These are phyloP conservation scores for Somion occarium DNA, from an alignment of 1,284 basidiomycete species.

Conservation along the genomic window DNA sequence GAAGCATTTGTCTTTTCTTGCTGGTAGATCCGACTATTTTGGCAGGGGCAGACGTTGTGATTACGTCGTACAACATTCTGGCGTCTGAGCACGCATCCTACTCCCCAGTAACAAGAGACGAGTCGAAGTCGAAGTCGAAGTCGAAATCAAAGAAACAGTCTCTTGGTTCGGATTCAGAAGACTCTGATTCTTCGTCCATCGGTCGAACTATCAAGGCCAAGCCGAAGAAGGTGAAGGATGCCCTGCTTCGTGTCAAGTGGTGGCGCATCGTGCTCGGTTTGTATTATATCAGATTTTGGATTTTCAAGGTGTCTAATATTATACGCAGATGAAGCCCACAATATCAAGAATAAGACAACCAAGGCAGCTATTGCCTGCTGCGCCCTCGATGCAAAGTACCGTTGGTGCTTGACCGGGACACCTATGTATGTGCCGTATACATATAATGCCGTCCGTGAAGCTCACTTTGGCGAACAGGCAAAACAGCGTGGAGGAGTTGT, in stretches of 20 bases:
- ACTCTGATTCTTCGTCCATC: constrained; percentile 35
- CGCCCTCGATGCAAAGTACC: constrained; percentile 71
- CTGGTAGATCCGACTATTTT: constrained; percentile 55
- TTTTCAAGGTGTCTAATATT: background rate
- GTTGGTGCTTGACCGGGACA: constrained; percentile 91
- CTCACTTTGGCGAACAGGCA: constrained; percentile 25
- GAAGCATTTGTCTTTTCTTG: too few relatives aligned
- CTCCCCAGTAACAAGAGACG: constrained; percentile 43
- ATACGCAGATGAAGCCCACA: constrained; percentile 86
- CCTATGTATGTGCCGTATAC: constrained; percentile 61
- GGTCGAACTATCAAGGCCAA: constrained; percentile 37
- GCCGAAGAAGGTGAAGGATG: constrained; percentile 46
- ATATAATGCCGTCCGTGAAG: constrained; percentile 10
- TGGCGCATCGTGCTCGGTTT: constrained; percentile 68
- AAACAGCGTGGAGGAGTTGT: constrained; percentile 89
- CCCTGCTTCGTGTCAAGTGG: constrained; percentile 82
- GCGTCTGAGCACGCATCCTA: constrained; percentile 67
- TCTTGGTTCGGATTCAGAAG: constrained; percentile 28
- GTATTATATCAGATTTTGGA: constrained; percentile 39
- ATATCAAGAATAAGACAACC: constrained; percentile 91
- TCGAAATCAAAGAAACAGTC: constrained; percentile 27
- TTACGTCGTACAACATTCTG: constrained; percentile 82
- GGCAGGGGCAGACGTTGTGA: constrained; percentile 67
- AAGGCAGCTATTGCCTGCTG: constrained; percentile 82
- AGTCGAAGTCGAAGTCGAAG: constrained; percentile 36